Evolutionary conservation across 2,329 filamentous ascomycete species (phyloP), one percentile per base, ranked within the genome.

Genomic region (Pseudogymnoascus sp.): DNA sequence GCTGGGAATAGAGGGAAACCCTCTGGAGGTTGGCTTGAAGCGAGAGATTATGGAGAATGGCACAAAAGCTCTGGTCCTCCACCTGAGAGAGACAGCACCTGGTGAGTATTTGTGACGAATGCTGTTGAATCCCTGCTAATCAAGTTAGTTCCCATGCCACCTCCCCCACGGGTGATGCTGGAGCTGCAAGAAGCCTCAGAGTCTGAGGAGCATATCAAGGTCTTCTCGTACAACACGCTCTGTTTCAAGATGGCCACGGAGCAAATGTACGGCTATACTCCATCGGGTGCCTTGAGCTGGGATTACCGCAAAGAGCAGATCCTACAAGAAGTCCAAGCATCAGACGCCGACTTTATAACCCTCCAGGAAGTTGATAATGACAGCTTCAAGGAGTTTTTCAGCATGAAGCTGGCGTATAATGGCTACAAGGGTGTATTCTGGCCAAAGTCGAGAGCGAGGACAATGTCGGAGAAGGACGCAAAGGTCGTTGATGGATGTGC

Each of bases 391-490:
- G 90, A 93, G 64, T 95, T 88, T 70, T 94, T 97, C 77, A 86
- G 89, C 63, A 88, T 90, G n/a, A 85, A 91, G 64, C 81, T 99
- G 63, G 90, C 90, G 2, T 87, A 90, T 68, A 82, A 88, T 68
- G 92, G 93, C 66, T 99, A 97, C 81, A 95, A 92, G 76, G 93
- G 94, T 24, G 87, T 96, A 2, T 95, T 93, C 72, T 96, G 89
- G 84, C 90, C 92, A 47, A 93, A 96, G 73, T 88, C 89, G 41
- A 85, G 94, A 71, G 90, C 92, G 36, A 89, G 89, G 75, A 97
- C 93, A 7, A 96, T 97, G 90, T 84, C 84, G 11, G 91, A 95
- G 70, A 90, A 88, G 75, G 91, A 97, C 67, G 89, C 92, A 4
- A 89, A 88, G 69, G 80, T 82, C n/a, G 93, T 99, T 10, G 94